Percentiles rank a stretch among this genome's conserved stretches.
Conservation (phyloP, 768 basidiomycete genomes). For the Suillus occidentalis region DNA sequence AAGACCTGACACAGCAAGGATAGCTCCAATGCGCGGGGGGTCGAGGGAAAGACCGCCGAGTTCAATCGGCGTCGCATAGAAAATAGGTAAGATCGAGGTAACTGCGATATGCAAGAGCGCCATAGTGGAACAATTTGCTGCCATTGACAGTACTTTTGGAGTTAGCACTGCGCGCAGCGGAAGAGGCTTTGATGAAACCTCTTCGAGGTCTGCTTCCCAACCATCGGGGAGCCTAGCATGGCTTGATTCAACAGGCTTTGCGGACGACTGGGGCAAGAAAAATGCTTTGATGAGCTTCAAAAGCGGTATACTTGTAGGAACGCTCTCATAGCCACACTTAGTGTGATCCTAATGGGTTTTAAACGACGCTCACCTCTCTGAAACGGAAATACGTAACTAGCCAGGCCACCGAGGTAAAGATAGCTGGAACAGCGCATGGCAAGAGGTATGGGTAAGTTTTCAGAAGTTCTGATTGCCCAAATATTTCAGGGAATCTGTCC, state of each 20-base stretch:
- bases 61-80: conserved; percentile 35
- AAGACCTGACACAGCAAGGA: conserved; percentile 36
- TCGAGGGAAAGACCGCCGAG: conserved; percentile 37
- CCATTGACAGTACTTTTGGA: neutral
- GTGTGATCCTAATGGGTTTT: neutral
- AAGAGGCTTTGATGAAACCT: conserved; percentile 8
- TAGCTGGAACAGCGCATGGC: conserved; percentile 58
- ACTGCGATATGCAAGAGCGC: conserved; percentile 26
- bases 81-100: conserved; percentile 37
- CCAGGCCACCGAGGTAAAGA: neutral
- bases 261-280: neutral
- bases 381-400: neutral
- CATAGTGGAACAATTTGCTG: neutral
- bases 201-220: neutral
- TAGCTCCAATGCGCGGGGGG: conserved; percentile 36
- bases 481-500: conserved; percentile 62
- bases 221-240: no score
- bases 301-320: neutral
- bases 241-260: neutral
- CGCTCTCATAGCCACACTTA: neutral
- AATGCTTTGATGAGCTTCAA: neutral
- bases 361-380: neutral
- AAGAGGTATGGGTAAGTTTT: conserved; percentile 71
- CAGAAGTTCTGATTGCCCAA: conserved; percentile 58
- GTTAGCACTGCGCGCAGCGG: conserved; percentile 22